Base-by-base conservation (phyloP, 768 basidiomycete genomes). In the Pleurotus citrinopileatus region DNA sequence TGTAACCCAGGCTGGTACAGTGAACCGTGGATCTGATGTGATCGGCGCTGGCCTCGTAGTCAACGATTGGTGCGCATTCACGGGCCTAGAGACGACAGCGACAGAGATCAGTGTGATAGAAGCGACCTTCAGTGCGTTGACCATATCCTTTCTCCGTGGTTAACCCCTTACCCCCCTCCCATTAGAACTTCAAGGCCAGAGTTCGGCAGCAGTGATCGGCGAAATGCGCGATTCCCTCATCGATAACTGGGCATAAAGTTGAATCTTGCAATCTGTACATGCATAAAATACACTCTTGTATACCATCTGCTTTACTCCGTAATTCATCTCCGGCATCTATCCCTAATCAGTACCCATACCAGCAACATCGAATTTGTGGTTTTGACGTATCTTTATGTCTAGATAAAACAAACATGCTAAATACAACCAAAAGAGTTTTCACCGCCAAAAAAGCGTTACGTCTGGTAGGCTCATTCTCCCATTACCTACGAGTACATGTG, bases 51-150 rank as follows among this genome's bases (percentile, higher is more conserved):
- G 97, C 26, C 79, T 98, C 28, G 94, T 99, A 53, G 97, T 98
- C 54, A 99, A 99, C 64, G 97, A 98, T 68, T 98, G 97, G 97
- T 93, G 91, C 73, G 97, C 97, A 8, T 98, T 98, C 72, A 94
- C 94, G n/a, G 97, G 97, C 29, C 79, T 97, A 25, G 97, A 99
- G 66, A 98, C 97, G 57, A 99, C 97, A n/a, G 97, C 97, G 36
- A 98, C 96, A 51, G 97, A 99, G 71, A 93, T 98, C 69, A 91
- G 89, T 63, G 96, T 99, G 34, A 97, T 98, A 62, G 97, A 99
- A 69, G 94, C 95, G 23, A 80, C 94, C 47, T 99, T 99, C 79
- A 94, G 94, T 96, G 64, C 63, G 94, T 84, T 20, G 28, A 32
- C 46, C 36, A 13, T 38, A 27, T 34, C 19, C 13, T 32, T 52